Evolutionary conservation across 192 early-diverging fungal species (phyloP), one percentile per base, ranked within the genome.

Genomic region (Backusella australiensis): DNA sequence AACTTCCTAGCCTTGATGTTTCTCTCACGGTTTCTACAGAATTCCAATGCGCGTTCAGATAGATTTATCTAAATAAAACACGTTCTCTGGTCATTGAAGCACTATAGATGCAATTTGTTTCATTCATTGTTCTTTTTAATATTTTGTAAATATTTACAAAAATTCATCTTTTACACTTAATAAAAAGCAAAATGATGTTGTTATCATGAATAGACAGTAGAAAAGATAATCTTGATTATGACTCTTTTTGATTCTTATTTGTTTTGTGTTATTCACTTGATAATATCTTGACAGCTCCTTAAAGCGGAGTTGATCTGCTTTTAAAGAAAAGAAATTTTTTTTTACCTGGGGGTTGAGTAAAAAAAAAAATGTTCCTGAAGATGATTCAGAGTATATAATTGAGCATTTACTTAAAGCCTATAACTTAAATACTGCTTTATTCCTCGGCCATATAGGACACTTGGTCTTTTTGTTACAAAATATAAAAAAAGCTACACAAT

Each of bases 11-110:
- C 11, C 1, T 63, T 63, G 26, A 63, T 23, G 56, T 63, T 63
- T 63, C 56, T 63, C 56, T 63, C 56, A 63, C 56, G 56, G 56
- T 63, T 63, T 63, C 56, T 63, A 14, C 26, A 63, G 56, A 63
- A 63, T 26, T 4, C 21, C 23, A 63, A 63, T 63, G 26, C 7
- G 12, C 29, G 23, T 29, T 29, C 11, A 12, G 3, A 26, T 29
- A 29, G 14, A 26, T 63, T 14, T 14, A 9, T 63, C 9, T 8
- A 1, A 26, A 29, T 26, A 21, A 63, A 63, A 63, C 11, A 29
- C 23, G 56, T 63, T 29, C 11, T 63, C 46, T 19, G 46, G 19
- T 21, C 46, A 49, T 63, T 63, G 56, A 63, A 63, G 9, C 0
- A 56, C 8, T 21, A 53, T n/a, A 1, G n/a, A 59, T 26, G 12